Conservation (phyloP, 441 rosid species). For the Pelargonium myrrhifolium region DNA sequence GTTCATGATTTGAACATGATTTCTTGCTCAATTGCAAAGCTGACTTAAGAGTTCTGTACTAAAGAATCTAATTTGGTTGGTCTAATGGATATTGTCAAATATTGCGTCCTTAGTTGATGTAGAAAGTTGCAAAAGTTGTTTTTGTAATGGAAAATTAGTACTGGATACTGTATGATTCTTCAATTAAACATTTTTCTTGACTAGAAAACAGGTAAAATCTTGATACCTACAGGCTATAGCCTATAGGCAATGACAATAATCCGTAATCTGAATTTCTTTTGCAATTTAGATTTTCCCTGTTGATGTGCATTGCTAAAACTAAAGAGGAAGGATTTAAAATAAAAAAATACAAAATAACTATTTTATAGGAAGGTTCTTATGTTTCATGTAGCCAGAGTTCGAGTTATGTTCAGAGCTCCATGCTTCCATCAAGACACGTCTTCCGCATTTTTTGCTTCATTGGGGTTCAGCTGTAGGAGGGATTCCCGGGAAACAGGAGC, state of each 20-base stretch:
- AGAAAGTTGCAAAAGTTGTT: not conserved
- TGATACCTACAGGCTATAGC: not conserved
- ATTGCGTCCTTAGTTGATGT: conserved; percentile 1
- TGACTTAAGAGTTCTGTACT: not conserved
- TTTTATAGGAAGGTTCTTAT: not conserved
- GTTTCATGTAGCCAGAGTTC: not conserved
- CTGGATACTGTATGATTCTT: too few relatives aligned
- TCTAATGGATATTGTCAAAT: not conserved
- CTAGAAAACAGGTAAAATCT: not conserved
- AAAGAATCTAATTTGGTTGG: not conserved
- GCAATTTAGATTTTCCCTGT: not conserved
- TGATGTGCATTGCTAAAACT: not conserved
- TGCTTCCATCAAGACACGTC: not conserved
- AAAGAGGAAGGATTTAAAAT: not conserved
- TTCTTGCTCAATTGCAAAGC: not conserved
- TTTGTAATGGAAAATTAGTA: too few relatives aligned
- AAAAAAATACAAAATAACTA: not conserved
- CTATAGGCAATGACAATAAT: not conserved
- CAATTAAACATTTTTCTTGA: not conserved
- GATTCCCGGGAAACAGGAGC: not conserved
- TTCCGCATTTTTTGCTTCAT: not conserved
- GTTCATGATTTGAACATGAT: too few relatives aligned
- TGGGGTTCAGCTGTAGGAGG: not conserved
- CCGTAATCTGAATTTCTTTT: not conserved
- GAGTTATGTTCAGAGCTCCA: not conserved